Conservation (phyloP, 306 rosid species). For the Rosa persica region DNA sequence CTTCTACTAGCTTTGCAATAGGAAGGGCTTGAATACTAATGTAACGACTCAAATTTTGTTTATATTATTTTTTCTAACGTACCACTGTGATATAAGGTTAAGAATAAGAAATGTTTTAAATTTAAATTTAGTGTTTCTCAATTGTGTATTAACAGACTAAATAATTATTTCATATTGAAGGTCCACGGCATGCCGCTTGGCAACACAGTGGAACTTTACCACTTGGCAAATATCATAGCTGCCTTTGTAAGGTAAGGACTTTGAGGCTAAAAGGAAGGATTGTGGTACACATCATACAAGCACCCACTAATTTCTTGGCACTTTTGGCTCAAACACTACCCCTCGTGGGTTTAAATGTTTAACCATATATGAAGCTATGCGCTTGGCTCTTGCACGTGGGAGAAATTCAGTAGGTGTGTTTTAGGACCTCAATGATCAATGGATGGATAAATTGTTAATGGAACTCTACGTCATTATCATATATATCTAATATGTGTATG, state of each 20-base stretch:
- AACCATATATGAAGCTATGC: background rate
- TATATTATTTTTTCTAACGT: too few species aligned
- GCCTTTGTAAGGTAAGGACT: background rate
- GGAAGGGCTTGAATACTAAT: too few species aligned
- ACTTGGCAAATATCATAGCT: background rate
- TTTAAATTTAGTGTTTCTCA: background rate
- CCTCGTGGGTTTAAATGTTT: background rate
- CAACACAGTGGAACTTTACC: background rate
- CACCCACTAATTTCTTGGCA: conserved; percentile 24
- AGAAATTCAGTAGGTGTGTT: conserved; percentile 13
- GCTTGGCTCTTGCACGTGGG: conserved; percentile 30
- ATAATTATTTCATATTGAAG: background rate
- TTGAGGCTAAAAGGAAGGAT: conserved; percentile 12
- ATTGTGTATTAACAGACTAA: too few species aligned
- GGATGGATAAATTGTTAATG: conserved; percentile 31
- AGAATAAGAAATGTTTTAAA: too few species aligned
- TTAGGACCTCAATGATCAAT: background rate
- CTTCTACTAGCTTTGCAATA: too few species aligned
- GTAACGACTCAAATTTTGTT: too few species aligned
- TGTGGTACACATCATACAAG: conserved; percentile 62
- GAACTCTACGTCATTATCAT: conserved; percentile 27
- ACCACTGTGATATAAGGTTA: too few species aligned
- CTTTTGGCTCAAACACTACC: conserved; percentile 13
- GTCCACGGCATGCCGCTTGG: background rate
- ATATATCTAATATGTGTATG: conserved; percentile 1